Percentiles rank a stretch among this genome's conserved stretches.
Evolutionary conservation across 768 basidiomycete genomes (phyloP).

Genomic region (Amanita thiersii): DNA sequence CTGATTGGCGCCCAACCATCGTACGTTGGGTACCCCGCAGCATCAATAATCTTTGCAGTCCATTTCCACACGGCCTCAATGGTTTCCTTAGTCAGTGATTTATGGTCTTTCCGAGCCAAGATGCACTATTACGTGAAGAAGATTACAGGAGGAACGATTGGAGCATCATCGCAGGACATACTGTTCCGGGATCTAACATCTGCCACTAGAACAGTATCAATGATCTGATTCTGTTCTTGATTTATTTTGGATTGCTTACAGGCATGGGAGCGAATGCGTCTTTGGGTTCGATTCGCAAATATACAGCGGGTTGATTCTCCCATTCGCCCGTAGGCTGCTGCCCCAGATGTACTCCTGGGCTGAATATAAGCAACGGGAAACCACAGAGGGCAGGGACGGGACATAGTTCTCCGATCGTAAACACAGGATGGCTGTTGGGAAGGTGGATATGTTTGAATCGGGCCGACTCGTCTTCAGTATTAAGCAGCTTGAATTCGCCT

Average conservation of each 20-base stretch:
- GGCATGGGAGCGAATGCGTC: not conserved
- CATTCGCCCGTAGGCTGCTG: not conserved
- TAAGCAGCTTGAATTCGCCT: not conserved
- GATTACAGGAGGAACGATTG: not conserved
- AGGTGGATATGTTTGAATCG: not conserved
- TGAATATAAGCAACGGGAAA: not conserved
- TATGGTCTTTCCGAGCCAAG: conserved; percentile 1
- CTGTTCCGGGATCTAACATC: not conserved
- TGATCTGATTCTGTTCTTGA: not conserved
- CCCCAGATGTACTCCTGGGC: not conserved
- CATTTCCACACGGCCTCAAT: not conserved
- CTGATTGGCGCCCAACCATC: not conserved
- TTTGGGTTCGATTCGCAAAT: not conserved
- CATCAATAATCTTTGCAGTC: not conserved
- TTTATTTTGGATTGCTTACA: not conserved
- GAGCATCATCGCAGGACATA: not conserved
- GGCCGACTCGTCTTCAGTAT: not conserved
- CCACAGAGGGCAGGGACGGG: not conserved
- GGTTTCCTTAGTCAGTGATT: not conserved
- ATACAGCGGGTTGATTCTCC: not conserved
- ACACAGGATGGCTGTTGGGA: not conserved
- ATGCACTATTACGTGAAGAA: not conserved
- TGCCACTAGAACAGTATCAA: not conserved
- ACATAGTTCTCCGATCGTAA: not conserved
- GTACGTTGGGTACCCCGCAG: too few relatives aligned